Evolutionary conservation across 139 green algal species (phyloP).

Genomic region (Coelastrella sp.): DNA sequence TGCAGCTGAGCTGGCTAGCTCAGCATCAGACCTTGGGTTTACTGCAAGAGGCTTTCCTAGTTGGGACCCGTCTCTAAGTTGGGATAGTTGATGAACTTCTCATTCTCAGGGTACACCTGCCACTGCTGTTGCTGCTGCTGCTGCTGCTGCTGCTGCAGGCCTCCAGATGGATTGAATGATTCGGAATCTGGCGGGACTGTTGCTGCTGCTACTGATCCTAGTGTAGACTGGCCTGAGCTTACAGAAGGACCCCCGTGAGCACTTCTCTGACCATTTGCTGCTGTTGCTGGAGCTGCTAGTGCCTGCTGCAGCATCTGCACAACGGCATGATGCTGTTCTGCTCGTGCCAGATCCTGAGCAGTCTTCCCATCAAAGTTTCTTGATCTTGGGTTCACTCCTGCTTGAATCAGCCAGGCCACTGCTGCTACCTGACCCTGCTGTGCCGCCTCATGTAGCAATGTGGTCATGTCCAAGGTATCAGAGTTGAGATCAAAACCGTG

Average conservation of each 20-base stretch:
- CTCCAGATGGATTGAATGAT: background rate
- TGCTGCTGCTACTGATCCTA: background rate
- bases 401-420: conserved; percentile 8
- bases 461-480: conserved; percentile 15
- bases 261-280: background rate
- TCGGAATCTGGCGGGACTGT: background rate
- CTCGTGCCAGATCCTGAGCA: conserved; percentile 18
- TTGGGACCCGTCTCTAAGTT: background rate
- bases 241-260: background rate
- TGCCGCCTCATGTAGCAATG: conserved; percentile 40
- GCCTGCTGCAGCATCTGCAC: conserved; percentile 32
- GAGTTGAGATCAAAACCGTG: conserved; percentile 16
- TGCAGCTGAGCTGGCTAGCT: background rate
- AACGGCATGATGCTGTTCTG: conserved; percentile 18
- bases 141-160: conserved; percentile 18
- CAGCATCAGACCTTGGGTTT: background rate
- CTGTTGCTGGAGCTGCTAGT: conserved; percentile 4
- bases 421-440: background rate
- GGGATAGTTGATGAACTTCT: conserved; percentile 29
- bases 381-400: background rate
- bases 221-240: background rate
- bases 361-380: background rate
- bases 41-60: background rate
- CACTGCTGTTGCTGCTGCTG: conserved; percentile 3
- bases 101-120: conserved; percentile 30